Conservation (phyloP, 805 yeast species). For the Metschnikowia cubensis region DNA sequence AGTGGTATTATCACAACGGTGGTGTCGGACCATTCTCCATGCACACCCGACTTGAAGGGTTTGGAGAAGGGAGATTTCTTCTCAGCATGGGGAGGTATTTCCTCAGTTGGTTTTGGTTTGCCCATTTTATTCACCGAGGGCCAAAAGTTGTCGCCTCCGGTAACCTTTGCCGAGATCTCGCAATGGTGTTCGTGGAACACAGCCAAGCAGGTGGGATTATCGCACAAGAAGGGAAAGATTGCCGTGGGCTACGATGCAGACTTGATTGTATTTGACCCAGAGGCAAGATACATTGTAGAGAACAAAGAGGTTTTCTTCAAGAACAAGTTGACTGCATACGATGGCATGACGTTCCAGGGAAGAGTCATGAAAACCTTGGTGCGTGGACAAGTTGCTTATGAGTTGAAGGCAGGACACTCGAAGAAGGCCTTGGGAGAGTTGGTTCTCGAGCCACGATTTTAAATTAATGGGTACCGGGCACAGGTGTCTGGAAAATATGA, state of each 20-base stretch:
- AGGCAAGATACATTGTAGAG: conserved; percentile 43
- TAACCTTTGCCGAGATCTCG: conserved; percentile 58
- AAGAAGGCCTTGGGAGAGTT: conserved; percentile 55
- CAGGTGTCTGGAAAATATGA: neutral
- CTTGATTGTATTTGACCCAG: conserved; percentile 74
- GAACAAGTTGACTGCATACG: conserved; percentile 84
- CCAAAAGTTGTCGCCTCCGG: conserved; percentile 44
- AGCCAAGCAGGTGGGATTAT: conserved; percentile 78
- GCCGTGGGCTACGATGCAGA: conserved; percentile 84
- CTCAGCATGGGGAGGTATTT: conserved; percentile 94
- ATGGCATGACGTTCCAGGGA: conserved; percentile 67
- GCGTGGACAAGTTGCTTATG: conserved; percentile 70
- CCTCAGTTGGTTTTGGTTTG: conserved; percentile 88
- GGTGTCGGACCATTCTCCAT: conserved; percentile 94
- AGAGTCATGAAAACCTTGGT: conserved; percentile 75
- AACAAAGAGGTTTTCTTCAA: conserved; percentile 66
- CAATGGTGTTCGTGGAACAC: conserved; percentile 83
- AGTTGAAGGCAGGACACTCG: conserved; percentile 51
- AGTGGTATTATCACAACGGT: conserved; percentile 71
- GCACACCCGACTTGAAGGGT: conserved; percentile 87
- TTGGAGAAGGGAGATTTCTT: conserved; percentile 81
- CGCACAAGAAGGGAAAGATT: conserved; percentile 67
- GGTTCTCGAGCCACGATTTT: conserved; percentile 54
- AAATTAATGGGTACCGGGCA: neutral
- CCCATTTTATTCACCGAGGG: conserved; percentile 80